Conservation (phyloP, 345 rosid species). For the Salix viminalis region DNA sequence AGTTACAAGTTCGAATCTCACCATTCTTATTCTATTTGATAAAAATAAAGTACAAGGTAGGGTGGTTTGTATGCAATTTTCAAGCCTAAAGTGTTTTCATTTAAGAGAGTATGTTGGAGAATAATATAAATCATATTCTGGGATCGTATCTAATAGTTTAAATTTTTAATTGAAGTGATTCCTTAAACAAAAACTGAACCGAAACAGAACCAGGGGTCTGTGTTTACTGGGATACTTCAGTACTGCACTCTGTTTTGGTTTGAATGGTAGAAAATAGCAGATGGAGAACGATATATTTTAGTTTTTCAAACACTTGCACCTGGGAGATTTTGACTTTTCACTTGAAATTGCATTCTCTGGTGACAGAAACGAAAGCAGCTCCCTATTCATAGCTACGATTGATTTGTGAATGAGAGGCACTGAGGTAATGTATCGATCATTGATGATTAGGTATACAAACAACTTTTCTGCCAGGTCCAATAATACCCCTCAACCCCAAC, state of each 20-base stretch:
- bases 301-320: not conserved
- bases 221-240: not conserved
- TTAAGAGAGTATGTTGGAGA: too few species aligned
- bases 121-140: too few species aligned
- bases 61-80: too few species aligned
- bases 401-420: not conserved
- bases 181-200: not conserved
- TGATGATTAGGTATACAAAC: not conserved
- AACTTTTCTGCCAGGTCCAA: not conserved
- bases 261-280: not conserved
- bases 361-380: not conserved
- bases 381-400: not conserved
- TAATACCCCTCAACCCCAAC: not conserved
- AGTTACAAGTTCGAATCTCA: too few species aligned
- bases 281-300: not conserved
- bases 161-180: too few species aligned
- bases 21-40: too few species aligned
- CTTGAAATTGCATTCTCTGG: not conserved
- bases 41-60: too few species aligned
- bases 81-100: too few species aligned
- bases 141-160: rapidly evolving
- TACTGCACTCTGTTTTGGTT: not conserved
- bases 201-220: not conserved
- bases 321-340: not conserved
- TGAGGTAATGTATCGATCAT: not conserved